Conservation (phyloP, 2,329 filamentous ascomycete species). For the Fusarium hainanense region DNA sequence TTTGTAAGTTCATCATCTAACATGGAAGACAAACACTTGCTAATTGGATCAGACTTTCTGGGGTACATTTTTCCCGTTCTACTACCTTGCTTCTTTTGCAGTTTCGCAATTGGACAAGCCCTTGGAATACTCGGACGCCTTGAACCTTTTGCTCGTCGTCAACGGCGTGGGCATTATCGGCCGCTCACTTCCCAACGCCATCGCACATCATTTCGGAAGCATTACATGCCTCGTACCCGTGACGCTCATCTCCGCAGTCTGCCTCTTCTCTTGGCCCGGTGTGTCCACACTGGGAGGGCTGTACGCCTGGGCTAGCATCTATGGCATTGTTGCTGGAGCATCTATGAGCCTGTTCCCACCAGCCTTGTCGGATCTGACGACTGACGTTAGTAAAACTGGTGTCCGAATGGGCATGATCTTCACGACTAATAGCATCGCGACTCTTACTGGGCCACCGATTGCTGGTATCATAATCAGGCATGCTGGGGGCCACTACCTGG, state of each 20-base stretch:
- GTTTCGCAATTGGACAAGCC: not conserved
- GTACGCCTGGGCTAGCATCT: conserved; percentile 52
- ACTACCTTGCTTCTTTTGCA: conserved; percentile 10
- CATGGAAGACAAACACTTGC: not conserved
- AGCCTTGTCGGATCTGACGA: conserved; percentile 56
- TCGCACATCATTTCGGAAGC: conserved; percentile 55
- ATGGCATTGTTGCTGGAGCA: conserved; percentile 62
- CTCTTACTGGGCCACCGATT: conserved; percentile 47
- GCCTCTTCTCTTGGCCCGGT: conserved; percentile 49
- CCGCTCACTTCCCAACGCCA: conserved; percentile 4
- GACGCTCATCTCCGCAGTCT: conserved; percentile 33
- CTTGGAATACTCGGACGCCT: not conserved
- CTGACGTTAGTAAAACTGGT: conserved; percentile 48
- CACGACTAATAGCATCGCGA: conserved; percentile 46
- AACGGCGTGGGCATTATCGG: conserved; percentile 4
- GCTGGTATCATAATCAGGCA: conserved; percentile 41
- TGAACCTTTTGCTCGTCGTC: conserved; percentile 1
- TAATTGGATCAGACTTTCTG: not conserved
- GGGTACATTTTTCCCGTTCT: conserved; percentile 14
- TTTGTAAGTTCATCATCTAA: not conserved
- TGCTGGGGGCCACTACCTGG: conserved; percentile 31
- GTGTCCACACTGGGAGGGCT: conserved; percentile 41
- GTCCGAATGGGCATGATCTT: conserved; percentile 53
- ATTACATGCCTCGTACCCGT: conserved; percentile 62
- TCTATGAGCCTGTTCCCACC: conserved; percentile 64